Base-by-base conservation (phyloP, 2,329 filamentous ascomycete species). In the Apiospora arundinis region DNA sequence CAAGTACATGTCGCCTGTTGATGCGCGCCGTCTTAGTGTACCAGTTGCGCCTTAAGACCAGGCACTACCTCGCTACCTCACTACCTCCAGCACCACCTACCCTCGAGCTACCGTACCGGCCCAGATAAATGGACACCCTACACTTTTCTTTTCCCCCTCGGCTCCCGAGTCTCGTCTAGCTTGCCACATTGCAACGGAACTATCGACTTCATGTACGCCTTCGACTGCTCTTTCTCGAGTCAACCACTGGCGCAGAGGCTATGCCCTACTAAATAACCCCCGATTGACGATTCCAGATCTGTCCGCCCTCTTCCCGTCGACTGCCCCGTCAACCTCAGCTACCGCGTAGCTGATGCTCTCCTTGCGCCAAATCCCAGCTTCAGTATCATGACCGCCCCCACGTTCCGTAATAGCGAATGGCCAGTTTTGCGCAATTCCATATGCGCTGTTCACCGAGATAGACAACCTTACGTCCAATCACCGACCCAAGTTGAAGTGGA, bases 351-450 rank as follows among this genome's bases (percentile, higher is more conserved):
- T 63, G 56, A 63, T 63, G 56, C 56, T 63, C 56, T 63, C 56
- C 21, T 40, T 63, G 56, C 56, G 56, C 56, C 11, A n/a, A 32
- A 63, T 63, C 56, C 56, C 32, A 63, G 56, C 56, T 63, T 63
- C 56, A 63, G 11, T 63, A 63, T 44, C 65, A 67, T 67, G 45
- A 69, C 44, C 56, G 60, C 60, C 49, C 52, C 56, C 52, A 45
- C 68, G 49, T 28, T 37, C 25, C 48, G n/a, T 70, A 70, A 28
- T 44, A 52, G 52, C 56, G 52, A 66, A 63, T 48, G 68, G 68
- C 68, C 68, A 66, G 25, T 49, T 70, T 56, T 70, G 56, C 56
- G 49, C 49, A 48, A 12, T 37, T 46, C 42, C 52, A 44, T 70
- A 49, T 70, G 46, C 67, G 67, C 67, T 63, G 32, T 12, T 40